Evolutionary conservation across 805 yeast genomes (phyloP), one percentile per base, ranked within the genome.

Genomic region (Millerago galiae): DNA sequence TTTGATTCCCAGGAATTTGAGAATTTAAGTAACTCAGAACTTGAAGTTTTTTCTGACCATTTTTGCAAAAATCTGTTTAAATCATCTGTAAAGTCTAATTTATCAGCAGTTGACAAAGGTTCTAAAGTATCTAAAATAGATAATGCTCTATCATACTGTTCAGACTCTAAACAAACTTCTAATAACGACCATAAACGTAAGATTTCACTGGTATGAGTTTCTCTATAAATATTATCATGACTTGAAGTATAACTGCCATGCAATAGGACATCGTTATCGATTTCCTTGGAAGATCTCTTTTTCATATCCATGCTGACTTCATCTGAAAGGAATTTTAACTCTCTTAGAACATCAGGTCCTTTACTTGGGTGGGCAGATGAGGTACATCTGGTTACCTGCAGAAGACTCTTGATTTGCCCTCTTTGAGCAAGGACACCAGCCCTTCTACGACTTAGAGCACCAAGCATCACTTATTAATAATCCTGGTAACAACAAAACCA

Each of bases 151-250:
- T 71, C 74, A 51, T 72, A 75, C 55, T 84, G 83, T 41, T 72
- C 72, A 28, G 83, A 74, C 35, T 78, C 75, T 27, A 88, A 56
- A 50, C 90, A 81, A 0, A 93, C 91, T 52, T 88, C 95, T 33
- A 87, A 68, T 29, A 88, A 62, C 3, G 90, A 75, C 79, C 90
- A 88, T 15, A 83, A 67, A 52, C 82, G 82, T 41, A 71, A 67
- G n/a, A 76, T 73, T 48, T 78, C 82, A 55, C 73, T 75, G 6
- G 83, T 71, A 38, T 56, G 50, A 15, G 49, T 46, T 37, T 56
- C 54, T 35, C 58, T 47, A 17, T 42, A 41, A 18, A 57, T 40
- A 2, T 49, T 46, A 33, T 55, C 61, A 15, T 46, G 46, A 5
- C 41, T 32, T 3, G 56, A 45, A 14, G 58, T 53, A 35, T 44